Evolutionary conservation across 139 green algal genomes (phyloP), one percentile per base, ranked within the genome.

Genomic region (Edaphochlamys debaryana): DNA sequence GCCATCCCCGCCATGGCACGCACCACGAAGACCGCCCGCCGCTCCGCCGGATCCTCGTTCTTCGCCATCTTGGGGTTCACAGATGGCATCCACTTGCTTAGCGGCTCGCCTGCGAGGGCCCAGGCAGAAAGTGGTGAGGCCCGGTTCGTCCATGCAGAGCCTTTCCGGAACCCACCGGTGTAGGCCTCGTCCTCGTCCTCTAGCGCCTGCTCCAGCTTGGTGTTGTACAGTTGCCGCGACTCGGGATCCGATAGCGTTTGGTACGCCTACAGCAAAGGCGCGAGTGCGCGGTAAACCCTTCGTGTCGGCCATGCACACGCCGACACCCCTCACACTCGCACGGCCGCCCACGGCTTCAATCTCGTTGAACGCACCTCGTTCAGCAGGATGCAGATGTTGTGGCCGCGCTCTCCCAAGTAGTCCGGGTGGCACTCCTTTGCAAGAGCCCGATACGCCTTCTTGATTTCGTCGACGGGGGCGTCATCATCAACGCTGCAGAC

Each of bases 311-410:
- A 11, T 2, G 34, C 67, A 48, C n/a, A 74, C 23, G n/a, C n/a
- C n/a, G n/a, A n/a, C n/a, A n/a, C n/a, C n/a, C n/a, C n/a, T n/a
- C n/a, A n/a, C n/a, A n/a, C n/a, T n/a, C n/a, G n/a, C n/a, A n/a
- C n/a, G n/a, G n/a, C n/a, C n/a, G n/a, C n/a, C n/a, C n/a, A n/a
- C n/a, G n/a, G n/a, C n/a, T n/a, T n/a, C n/a, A n/a, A n/a, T n/a
- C n/a, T n/a, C n/a, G n/a, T n/a, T n/a, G n/a, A n/a, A 42, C 81
- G 0, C 37, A 88, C 94, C 89, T 98, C 95, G 79, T 98, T 98
- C 3, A 98, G 84, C 27, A 98, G 70, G 34, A 98, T 93, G 81
- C 95, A 98, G 30, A 97, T 89, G 69, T 96, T 86, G 79, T 97
- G 95, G 15, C 94, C 95, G 64, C 90, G 63, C 5, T 95, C 92